Evolutionary conservation across 2,329 filamentous ascomycete species (phyloP), one percentile per base, ranked within the genome.

Genomic region (Mycosphaerella sp.): DNA sequence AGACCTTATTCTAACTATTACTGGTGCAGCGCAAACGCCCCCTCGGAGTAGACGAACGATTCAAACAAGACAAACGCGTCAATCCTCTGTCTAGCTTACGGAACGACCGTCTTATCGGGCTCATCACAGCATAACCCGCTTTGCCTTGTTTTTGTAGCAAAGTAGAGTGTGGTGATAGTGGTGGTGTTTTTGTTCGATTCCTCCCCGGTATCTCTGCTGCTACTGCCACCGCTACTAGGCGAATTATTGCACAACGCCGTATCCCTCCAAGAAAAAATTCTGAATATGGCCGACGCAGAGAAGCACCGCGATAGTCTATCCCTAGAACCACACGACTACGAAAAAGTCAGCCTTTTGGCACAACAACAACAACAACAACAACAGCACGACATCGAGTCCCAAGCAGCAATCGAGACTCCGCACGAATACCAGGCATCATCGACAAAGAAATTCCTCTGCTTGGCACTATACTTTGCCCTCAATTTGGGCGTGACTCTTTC

Each of bases 401-500:
- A 36, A 32, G 40, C 17, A 26, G 14, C 14, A 17, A 17, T 17
- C 14, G 17, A 45, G 11, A 53, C 48, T 34, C 62, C 61, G 31
- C 41, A 58, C 21, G 62, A 65, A 38, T 62, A 65, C 54, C 60
- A 44, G 21, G 56, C 57, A 12, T 62, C 62, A 14, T 61, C 61
- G 6, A 53, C 49, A 43, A 60, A 57, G 46, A 65, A 65, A 48
- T 45, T 64, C 11, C 34, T 57, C 40, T 65, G 60, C 36, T 55
- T 65, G 2, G 62, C 41, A 5, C 45, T 67, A 6, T 80, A 80
- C 65, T 80, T 80, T 63, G 70, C 76, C 60, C 69, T 74, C 58
- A 76, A 74, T 58, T 66, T 76, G 46, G 66, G 66, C 54, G 67
- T 82, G 48, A 82, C 79, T 12, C 73, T 82, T 14, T 82, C 80